A percentile compares a stretch with the other conserved stretches of the same genome.
These are phyloP conservation scores for Clarireedia paspali DNA, from an alignment of 2,329 filamentous ascomycete species.

Conservation along the genomic window DNA sequence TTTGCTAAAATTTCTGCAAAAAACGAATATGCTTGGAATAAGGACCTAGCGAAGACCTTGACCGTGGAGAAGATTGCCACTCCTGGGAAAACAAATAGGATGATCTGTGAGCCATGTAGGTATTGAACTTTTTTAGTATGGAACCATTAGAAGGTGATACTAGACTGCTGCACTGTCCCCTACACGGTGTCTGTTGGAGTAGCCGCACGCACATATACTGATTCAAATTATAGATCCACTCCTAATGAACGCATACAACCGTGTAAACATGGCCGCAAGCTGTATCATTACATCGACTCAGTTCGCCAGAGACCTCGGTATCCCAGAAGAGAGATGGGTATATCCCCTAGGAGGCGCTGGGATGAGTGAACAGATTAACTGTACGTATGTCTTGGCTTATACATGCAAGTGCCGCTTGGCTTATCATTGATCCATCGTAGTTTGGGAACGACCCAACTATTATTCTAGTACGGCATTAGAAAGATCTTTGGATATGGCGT, in stretches of 20 bases:
- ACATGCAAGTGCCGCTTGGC: background rate
- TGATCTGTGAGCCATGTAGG: slow-evolving; percentile 62
- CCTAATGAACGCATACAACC: slow-evolving; percentile 66
- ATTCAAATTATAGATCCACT: slow-evolving; percentile 44
- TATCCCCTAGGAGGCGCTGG: slow-evolving; percentile 58
- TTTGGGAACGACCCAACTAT: slow-evolving; percentile 56
- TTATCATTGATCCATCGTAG: slow-evolving; percentile 27
- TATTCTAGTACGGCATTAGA: slow-evolving; percentile 51
- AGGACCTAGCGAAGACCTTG: slow-evolving; percentile 34
- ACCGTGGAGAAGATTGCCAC: slow-evolving; percentile 45
- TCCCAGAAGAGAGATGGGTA: slow-evolving; percentile 51
- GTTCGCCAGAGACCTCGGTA: slow-evolving; percentile 44
- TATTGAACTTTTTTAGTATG: background rate
- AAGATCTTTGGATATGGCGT: slow-evolving; percentile 45
- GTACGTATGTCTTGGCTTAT: slow-evolving; percentile 29
- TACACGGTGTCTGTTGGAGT: too few relatives aligned
- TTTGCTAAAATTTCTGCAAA: slow-evolving; percentile 49
- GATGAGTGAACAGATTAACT: slow-evolving; percentile 48
- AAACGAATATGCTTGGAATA: slow-evolving; percentile 50
- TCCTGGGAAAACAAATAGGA: slow-evolving; percentile 49
- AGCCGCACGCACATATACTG: too few relatives aligned
- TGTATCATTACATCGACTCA: slow-evolving; percentile 51
- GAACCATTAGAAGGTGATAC: background rate
- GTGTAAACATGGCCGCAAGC: slow-evolving; percentile 55
- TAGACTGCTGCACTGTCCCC: background rate